Percentiles rank a stretch among this genome's conserved stretches.
These are phyloP conservation scores for Geotrichum aggregatum DNA, from an alignment of 1,139 yeast species.

Conservation along the genomic window DNA sequence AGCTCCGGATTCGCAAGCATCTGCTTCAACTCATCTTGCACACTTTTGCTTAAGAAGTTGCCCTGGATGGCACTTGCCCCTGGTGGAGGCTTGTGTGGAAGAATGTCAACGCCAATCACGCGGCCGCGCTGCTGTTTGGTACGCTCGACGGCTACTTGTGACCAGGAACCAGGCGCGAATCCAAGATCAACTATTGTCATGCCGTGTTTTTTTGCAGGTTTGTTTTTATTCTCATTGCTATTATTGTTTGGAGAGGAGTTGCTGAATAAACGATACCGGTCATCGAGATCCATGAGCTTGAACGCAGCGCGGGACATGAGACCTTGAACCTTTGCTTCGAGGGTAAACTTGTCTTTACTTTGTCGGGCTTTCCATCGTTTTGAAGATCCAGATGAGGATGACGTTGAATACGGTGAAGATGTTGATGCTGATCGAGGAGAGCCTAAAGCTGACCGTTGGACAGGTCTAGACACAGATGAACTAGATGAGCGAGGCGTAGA, in stretches of 20 bases:
- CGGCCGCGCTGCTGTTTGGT: conserved; percentile 53
- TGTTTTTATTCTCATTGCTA: too few species aligned
- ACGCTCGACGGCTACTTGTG: conserved; percentile 66
- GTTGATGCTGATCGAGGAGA: too few species aligned
- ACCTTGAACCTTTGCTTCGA: conserved; percentile 60
- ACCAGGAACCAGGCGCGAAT: conserved; percentile 96
- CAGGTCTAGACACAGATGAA: too few species aligned
- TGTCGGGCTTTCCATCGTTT: conserved; percentile 73
- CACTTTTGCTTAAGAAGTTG: conserved; percentile 62
- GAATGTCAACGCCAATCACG: conserved; percentile 78
- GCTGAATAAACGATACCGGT: conserved; percentile 53
- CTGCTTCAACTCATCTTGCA: conserved; percentile 58
- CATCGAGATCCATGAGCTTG: conserved; percentile 63
- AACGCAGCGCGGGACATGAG: conserved; percentile 86
- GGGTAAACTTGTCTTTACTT: conserved; percentile 55
- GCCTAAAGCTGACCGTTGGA: too few species aligned
- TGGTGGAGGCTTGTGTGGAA: conserved; percentile 70
- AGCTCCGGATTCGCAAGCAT: conserved; percentile 44
- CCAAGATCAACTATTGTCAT: conserved; percentile 81
- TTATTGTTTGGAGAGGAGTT: conserved; percentile 15
- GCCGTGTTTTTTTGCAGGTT: conserved; percentile 39
- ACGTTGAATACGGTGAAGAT: background rate
- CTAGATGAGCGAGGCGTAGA: too few species aligned
- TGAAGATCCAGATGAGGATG: conserved; percentile 45
- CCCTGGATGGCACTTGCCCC: conserved; percentile 86